A percentile compares a stretch with the other conserved stretches of the same genome.
phyloP scores from a whole-genome alignment of 306 rosid genomes.

The Quercus bicolor region DNA sequence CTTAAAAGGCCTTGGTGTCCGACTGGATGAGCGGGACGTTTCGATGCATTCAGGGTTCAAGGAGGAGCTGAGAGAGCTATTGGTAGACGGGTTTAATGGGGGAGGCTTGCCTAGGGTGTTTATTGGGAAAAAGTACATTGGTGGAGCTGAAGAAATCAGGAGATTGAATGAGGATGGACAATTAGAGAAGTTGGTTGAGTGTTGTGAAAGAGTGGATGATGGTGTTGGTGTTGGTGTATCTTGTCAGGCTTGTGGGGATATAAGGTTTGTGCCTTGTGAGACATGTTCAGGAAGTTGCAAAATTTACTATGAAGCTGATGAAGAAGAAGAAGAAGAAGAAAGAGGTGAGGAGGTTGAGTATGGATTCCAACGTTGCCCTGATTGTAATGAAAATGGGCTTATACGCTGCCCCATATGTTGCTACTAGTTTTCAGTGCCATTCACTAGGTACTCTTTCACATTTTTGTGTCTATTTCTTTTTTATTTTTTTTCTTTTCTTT shows the following conservation, averaged over 20 bases:
- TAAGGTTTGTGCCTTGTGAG: conserved; percentile 90
- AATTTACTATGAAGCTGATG: conserved; percentile 54
- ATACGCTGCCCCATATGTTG: conserved; percentile 75
- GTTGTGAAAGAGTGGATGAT: conserved; percentile 45
- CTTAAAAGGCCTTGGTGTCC: conserved; percentile 54
- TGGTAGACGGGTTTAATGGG: conserved; percentile 32
- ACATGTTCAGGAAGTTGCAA: conserved; percentile 94
- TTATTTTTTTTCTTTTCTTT: neutral
- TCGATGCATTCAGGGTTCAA: conserved; percentile 90
- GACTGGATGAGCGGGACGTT: conserved; percentile 80
- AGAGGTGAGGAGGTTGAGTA: conserved; percentile 36
- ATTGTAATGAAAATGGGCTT: conserved; percentile 92
- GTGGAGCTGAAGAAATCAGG: conserved; percentile 80
- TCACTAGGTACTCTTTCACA: conserved; percentile 29
- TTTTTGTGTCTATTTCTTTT: conserved; percentile 29
- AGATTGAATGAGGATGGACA: conserved; percentile 67
- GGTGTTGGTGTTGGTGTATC: conserved; percentile 27
- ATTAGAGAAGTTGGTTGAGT: conserved; percentile 66
- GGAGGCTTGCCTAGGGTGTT: conserved; percentile 79
- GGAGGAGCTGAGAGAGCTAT: conserved; percentile 70
- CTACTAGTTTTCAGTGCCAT: conserved; percentile 30
- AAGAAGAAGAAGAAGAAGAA: conserved; percentile 16
- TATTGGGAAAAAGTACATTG: conserved; percentile 58
- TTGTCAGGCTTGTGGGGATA: conserved; percentile 84
- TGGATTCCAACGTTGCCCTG: conserved; percentile 77